phyloP scores from a whole-genome alignment of 2,329 filamentous ascomycete genomes.

The Pyrenophora graminea region DNA sequence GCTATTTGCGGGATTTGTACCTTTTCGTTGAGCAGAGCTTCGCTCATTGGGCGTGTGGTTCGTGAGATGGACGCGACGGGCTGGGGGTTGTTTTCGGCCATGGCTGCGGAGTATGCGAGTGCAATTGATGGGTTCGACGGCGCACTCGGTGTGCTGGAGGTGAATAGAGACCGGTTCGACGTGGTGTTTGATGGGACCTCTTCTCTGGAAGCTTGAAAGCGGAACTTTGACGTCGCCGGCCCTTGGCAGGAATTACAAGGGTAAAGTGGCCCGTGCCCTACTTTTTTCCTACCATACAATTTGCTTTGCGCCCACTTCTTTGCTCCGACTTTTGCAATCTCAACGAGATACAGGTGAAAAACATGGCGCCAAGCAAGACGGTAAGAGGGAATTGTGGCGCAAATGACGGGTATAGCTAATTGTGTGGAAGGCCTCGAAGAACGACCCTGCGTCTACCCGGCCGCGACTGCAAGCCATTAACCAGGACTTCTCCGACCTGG shows the following conservation, averaged over 20 bases:
- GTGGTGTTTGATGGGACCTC: constrained; percentile 33
- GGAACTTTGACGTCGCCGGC: constrained; percentile 32
- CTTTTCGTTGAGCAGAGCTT: constrained; percentile 99
- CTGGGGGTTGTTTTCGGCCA: constrained; percentile 62
- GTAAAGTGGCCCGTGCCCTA: constrained; percentile 20
- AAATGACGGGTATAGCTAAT: constrained; percentile 1
- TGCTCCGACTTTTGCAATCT: constrained; percentile 4
- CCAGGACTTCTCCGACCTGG: constrained; percentile 41
- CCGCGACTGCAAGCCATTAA: constrained; percentile 48
- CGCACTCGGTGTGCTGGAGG: constrained; percentile 22
- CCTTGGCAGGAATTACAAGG: constrained; percentile 28
- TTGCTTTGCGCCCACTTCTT: neutral
- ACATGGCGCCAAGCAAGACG: constrained; percentile 30
- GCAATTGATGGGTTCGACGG: constrained; percentile 36
- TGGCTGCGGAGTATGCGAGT: constrained; percentile 44
- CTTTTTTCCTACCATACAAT: constrained; percentile 22
- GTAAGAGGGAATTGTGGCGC: constrained; percentile 8
- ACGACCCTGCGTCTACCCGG: constrained; percentile 36
- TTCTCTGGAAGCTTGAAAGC: constrained; percentile 22
- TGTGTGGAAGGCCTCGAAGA: constrained; percentile 11
- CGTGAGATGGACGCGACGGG: constrained; percentile 69
- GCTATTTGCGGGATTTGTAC: constrained; percentile 56
- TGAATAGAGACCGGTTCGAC: constrained; percentile 13
- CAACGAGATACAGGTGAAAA: constrained; percentile 11
- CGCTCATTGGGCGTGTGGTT: constrained; percentile 81